Conservation (phyloP, 495 filamentous ascomycete species). For the Trichoderma erinaceum region DNA sequence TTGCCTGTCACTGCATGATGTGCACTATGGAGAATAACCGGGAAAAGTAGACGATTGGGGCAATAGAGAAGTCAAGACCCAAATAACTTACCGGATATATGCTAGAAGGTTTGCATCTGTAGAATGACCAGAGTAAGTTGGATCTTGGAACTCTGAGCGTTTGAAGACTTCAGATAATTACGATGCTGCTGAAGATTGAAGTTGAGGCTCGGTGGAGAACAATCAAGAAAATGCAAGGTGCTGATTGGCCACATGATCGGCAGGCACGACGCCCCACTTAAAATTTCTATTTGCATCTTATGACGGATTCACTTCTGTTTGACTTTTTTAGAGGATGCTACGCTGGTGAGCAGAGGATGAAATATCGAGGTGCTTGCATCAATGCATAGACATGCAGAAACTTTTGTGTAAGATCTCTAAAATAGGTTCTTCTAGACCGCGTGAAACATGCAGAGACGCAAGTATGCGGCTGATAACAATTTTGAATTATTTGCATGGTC, state of each 20-base stretch:
- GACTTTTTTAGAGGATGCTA: too few species aligned
- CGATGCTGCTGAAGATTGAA: background rate
- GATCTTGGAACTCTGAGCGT: background rate
- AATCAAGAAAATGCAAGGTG: background rate
- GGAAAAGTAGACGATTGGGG: background rate
- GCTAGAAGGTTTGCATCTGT: background rate
- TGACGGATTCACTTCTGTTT: background rate
- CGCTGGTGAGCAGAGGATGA: background rate
- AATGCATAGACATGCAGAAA: background rate
- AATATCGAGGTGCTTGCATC: background rate
- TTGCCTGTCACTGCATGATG: background rate
- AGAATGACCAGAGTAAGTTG: background rate
- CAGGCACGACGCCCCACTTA: background rate
- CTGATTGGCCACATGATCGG: background rate
- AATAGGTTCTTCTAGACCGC: too few species aligned
- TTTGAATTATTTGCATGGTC: too few species aligned
- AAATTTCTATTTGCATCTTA: conserved; percentile 4
- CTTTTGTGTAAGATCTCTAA: too few species aligned
- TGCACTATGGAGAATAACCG: background rate
- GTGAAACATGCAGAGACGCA: too few species aligned
- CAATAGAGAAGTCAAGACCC: background rate
- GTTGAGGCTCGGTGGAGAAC: background rate
- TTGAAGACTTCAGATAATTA: background rate
- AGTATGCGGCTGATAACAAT: too few species aligned
- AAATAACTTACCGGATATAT: background rate